Conservation (phyloP, 2,329 filamentous ascomycete species). For the Penicillium sp. region DNA sequence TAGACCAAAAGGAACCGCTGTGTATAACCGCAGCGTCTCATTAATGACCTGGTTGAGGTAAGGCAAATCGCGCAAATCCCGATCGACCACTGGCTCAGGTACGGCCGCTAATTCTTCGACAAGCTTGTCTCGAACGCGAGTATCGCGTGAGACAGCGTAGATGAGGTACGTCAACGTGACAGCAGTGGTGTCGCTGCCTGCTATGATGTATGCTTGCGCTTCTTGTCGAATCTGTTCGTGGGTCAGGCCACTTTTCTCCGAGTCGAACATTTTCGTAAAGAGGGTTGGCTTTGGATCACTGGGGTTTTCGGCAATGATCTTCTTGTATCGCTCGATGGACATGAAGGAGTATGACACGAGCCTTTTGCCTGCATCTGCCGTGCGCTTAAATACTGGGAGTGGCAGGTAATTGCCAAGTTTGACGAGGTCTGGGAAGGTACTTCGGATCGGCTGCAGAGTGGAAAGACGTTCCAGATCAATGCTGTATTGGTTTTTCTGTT, state of each 20-base stretch:
- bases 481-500: constrained; percentile 48
- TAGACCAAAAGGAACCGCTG: constrained; percentile 38
- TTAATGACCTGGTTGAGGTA: constrained; percentile 32
- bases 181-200: constrained; percentile 57
- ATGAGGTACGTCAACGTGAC: constrained; percentile 50
- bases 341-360: constrained; percentile 25
- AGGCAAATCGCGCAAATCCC: constrained; percentile 48
- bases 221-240: constrained; percentile 43
- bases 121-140: constrained; percentile 17
- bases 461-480: constrained; percentile 36
- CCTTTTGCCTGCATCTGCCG: constrained; percentile 20
- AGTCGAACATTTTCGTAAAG: constrained; percentile 31
- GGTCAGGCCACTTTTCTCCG: constrained; percentile 26
- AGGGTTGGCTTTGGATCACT: constrained; percentile 25
- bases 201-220: constrained; percentile 50
- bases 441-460: constrained; percentile 19
- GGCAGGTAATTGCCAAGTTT: constrained; percentile 24
- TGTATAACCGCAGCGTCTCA: constrained; percentile 44
- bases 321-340: constrained; percentile 29
- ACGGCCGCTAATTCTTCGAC: neutral
- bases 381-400: constrained; percentile 24
- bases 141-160: constrained; percentile 24
- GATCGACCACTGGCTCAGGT: constrained; percentile 15
- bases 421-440: constrained; percentile 28
- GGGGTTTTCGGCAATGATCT: constrained; percentile 16